A percentile compares a stretch with the other conserved stretches of the same genome.
phyloP scores from a whole-genome alignment of 768 basidiomycete species.

The Boletus reticulatus region DNA sequence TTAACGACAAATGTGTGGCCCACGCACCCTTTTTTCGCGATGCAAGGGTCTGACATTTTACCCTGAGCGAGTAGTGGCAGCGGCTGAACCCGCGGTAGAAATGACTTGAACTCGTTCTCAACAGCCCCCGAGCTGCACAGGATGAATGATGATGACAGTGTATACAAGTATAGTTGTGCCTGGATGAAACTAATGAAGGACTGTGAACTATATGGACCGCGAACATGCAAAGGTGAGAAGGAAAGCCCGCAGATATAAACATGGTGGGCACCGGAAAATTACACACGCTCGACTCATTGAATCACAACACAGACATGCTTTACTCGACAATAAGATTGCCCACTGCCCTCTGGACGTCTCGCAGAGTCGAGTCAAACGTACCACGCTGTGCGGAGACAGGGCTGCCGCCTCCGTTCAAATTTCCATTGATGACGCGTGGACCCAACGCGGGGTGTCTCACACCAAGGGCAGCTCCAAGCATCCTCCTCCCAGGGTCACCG shows the following conservation, averaged over 20 bases:
- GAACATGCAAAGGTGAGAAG: constrained; percentile 10
- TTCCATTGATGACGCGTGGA: constrained; percentile 51
- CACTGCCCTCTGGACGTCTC: constrained; percentile 74
- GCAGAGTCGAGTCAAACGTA: constrained; percentile 55
- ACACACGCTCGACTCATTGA: constrained; percentile 13
- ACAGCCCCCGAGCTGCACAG: neutral
- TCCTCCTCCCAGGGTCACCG: constrained; percentile 85
- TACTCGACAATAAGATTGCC: constrained; percentile 75
- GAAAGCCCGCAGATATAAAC: constrained; percentile 16
- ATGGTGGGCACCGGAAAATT: constrained; percentile 9
- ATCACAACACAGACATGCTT: constrained; percentile 20
- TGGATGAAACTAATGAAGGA: constrained; percentile 28
- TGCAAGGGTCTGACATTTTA: constrained; percentile 3
- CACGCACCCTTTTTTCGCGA: constrained; percentile 10
- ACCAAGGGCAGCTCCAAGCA: constrained; percentile 84
- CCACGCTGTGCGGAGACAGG: constrained; percentile 28
- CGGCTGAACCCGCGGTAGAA: neutral
- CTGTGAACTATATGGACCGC: constrained; percentile 21
- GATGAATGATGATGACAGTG: constrained; percentile 14
- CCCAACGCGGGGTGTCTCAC: constrained; percentile 75
- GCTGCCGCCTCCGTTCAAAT: constrained; percentile 35
- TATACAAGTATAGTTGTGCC: constrained; percentile 26
- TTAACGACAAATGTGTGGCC: constrained; percentile 15
- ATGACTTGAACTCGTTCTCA: neutral
- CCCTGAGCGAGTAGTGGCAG: constrained; percentile 9